A percentile compares a stretch with the other conserved stretches of the same genome.
These are phyloP conservation scores for Alternaria infectoria DNA, from an alignment of 2,329 filamentous ascomycete genomes.

Conservation along the genomic window DNA sequence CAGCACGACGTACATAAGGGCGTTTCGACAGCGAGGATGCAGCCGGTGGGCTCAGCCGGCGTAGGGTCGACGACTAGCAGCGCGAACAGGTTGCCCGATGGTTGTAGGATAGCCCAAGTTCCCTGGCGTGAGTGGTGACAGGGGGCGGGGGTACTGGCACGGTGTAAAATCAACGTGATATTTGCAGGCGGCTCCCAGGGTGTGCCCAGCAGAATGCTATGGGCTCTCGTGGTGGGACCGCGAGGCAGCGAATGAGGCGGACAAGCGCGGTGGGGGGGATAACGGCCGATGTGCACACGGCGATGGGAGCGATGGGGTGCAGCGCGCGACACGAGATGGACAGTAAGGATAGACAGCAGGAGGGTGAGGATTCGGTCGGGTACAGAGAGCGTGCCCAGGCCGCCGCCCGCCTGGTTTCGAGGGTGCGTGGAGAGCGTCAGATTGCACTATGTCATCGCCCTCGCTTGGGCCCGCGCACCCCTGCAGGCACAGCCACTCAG, in stretches of 20 bases:
- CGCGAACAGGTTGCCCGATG: slow-evolving; percentile 26
- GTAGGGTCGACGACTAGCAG: slow-evolving; percentile 13
- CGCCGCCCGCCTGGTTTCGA: slow-evolving; percentile 6
- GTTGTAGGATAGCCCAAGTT: slow-evolving; percentile 24
- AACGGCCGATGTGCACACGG: neutral
- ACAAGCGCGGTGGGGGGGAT: slow-evolving; percentile 12
- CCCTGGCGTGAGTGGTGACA: slow-evolving; percentile 21
- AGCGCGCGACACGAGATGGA: neutral
- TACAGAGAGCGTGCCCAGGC: neutral
- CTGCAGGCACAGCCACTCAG: slow-evolving; percentile 2
- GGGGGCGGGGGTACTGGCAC: slow-evolving; percentile 11
- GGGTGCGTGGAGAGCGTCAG: slow-evolving; percentile 8
- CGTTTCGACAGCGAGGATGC: slow-evolving; percentile 14
- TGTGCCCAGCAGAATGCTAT: slow-evolving; percentile 13
- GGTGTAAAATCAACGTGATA: slow-evolving; percentile 18
- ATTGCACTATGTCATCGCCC: slow-evolving; percentile 17
- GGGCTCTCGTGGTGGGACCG: slow-evolving; percentile 5
- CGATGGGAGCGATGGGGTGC: neutral
- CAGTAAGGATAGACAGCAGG: slow-evolving; percentile 1
- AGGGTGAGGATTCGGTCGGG: slow-evolving; percentile 2
- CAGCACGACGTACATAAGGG: slow-evolving; percentile 44
- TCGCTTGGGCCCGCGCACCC: slow-evolving; percentile 12
- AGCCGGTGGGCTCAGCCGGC: slow-evolving; percentile 6
- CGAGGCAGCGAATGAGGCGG: slow-evolving; percentile 19
- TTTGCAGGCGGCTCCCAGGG: slow-evolving; percentile 16